These are phyloP conservation scores for Aspergillus sparsus DNA, from an alignment of 495 filamentous ascomycete species.

Conservation along the genomic window DNA sequence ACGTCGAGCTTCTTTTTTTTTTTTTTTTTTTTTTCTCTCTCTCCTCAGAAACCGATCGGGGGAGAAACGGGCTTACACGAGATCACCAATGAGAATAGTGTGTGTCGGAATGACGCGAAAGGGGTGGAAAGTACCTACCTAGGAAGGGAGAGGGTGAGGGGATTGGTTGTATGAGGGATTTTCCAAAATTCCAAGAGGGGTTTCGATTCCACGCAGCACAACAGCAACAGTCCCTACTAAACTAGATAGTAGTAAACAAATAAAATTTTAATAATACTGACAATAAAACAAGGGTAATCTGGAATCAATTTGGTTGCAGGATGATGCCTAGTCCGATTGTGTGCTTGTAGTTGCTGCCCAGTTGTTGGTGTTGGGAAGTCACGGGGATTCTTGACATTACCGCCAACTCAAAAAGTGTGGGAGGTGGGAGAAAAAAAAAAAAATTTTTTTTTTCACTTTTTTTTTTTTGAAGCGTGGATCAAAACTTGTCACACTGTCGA, in stretches of 20 bases:
- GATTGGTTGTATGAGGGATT: slow-evolving; percentile 36
- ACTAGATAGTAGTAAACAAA: background rate
- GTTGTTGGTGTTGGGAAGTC: slow-evolving; percentile 5
- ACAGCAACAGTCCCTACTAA: slow-evolving; percentile 1
- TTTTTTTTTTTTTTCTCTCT: background rate
- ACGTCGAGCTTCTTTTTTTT: slow-evolving; percentile 1
- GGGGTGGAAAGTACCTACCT: slow-evolving; percentile 11
- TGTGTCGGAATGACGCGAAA: slow-evolving; percentile 13
- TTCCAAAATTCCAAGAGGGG: slow-evolving; percentile 18
- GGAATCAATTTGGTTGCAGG: background rate
- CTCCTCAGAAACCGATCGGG: background rate
- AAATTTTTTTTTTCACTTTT: background rate
- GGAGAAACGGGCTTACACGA: background rate
- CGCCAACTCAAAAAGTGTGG: background rate
- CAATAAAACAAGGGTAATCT: background rate
- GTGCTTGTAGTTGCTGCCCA: background rate
- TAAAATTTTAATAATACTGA: background rate
- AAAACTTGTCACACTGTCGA: slow-evolving; percentile 7
- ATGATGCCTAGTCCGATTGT: slow-evolving; percentile 4
- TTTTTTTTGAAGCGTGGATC: background rate
- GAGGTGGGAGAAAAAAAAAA: background rate
- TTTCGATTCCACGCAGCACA: slow-evolving; percentile 16
- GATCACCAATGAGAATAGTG: slow-evolving; percentile 7
- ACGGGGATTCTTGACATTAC: slow-evolving; percentile 5
- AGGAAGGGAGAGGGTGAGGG: slow-evolving; percentile 5